Conservation (phyloP, 106 monocot genomes). For the Agapanthus africanus region DNA sequence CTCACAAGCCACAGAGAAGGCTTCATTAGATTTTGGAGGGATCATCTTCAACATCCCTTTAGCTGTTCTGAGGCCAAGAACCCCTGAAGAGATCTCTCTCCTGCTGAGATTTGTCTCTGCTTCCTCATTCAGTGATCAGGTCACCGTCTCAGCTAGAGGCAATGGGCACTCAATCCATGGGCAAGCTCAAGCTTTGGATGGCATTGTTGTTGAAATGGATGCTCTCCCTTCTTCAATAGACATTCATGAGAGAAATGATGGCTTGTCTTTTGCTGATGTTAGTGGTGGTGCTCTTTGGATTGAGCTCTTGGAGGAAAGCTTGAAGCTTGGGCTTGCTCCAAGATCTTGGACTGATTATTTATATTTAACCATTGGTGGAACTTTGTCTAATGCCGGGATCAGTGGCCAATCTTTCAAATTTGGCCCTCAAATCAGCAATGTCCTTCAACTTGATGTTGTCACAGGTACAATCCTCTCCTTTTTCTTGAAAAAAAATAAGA, state of each 20-base stretch:
- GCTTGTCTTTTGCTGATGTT: conserved; percentile 54
- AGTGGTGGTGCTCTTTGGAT: conserved; percentile 64
- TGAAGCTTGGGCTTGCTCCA: conserved; percentile 62
- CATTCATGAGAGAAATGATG: conserved; percentile 10
- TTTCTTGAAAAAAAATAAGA: background rate
- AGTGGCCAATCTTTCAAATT: conserved; percentile 80
- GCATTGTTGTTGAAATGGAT: conserved; percentile 82
- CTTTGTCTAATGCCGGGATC: conserved; percentile 82
- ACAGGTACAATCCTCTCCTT: no score
- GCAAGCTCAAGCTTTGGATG: conserved; percentile 66
- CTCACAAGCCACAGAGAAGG: conserved; percentile 34
- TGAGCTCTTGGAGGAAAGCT: conserved; percentile 52
- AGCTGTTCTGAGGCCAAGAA: conserved; percentile 62
- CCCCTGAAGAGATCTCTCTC: conserved; percentile 55
- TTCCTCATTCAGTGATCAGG: conserved; percentile 33
- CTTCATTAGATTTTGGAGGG: conserved; percentile 66
- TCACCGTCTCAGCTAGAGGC: conserved; percentile 68
- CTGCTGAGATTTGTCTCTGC: conserved; percentile 57
- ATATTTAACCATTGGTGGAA: conserved; percentile 71
- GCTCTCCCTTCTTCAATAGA: conserved; percentile 37
- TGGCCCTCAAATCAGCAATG: conserved; percentile 88
- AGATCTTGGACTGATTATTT: conserved; percentile 92
- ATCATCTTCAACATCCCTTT: conserved; percentile 55
- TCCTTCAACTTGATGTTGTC: conserved; percentile 68
- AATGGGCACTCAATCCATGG: conserved; percentile 79